A percentile compares a stretch with the other conserved stretches of the same genome.
Conservation (phyloP, 2,329 filamentous ascomycete species). For the Pseudogymnoascus sp. region DNA sequence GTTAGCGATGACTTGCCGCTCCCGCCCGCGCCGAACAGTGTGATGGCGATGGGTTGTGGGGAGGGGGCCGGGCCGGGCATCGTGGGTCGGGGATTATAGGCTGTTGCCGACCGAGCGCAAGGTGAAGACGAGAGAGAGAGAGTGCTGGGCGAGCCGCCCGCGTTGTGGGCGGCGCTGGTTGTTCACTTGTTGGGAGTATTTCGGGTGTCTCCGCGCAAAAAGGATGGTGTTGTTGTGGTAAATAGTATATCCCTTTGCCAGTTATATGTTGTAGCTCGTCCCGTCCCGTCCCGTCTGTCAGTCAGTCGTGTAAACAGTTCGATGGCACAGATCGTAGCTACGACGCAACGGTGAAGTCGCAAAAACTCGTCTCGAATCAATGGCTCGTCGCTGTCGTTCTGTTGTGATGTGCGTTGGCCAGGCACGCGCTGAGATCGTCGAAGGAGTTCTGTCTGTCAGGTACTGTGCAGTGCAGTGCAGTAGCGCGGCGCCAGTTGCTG, state of each 20-base stretch:
- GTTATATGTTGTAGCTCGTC: neutral
- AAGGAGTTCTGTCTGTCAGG: neutral
- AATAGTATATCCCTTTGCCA: neutral
- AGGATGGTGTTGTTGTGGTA: neutral
- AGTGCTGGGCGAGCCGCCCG: neutral
- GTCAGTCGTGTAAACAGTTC: neutral
- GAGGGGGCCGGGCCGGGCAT: conserved; percentile 4
- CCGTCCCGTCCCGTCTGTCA: neutral
- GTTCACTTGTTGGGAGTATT: neutral
- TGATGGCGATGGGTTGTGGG: conserved; percentile 50
- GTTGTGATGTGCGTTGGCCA: neutral
- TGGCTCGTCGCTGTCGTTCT: neutral
- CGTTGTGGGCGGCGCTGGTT: neutral
- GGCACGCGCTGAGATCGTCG: neutral
- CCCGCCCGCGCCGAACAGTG: conserved; percentile 78
- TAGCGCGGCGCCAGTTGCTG: neutral
- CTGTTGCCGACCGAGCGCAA: neutral
- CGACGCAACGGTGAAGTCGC: neutral
- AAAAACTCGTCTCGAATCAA: neutral
- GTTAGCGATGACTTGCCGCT: conserved; percentile 82
- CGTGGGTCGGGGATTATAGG: conserved; percentile 1
- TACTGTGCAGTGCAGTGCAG: neutral
- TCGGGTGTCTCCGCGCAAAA: neutral
- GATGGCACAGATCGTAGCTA: neutral
- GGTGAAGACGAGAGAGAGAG: neutral